Base-by-base conservation (phyloP, 371 early-diverging fungal species). In the Lichtheimia ornata region DNA sequence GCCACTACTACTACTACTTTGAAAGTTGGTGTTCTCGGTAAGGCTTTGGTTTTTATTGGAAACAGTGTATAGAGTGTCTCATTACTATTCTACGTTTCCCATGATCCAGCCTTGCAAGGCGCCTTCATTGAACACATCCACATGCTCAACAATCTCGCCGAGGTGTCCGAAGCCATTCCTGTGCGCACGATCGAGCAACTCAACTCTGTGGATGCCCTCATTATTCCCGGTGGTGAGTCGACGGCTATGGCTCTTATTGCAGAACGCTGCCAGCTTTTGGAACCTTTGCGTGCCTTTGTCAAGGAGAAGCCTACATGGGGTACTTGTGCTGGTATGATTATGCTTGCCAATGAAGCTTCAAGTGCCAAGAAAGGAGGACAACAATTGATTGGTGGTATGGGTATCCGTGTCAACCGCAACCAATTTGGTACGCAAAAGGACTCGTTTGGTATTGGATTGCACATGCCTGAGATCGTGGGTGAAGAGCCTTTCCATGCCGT, bases 271-370 rank as follows among this genome's bases (percentile, higher is more conserved):
- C 88, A 88, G 7, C 76, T 94, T 64, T 68, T 93, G 66, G 91
- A 94, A 43, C 83, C 87, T 13, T 73, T 96, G 45, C 83, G 88
- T 51, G 76, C 76, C 24, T 95, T 88, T 82, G 92, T 85, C 53
- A 84, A 76, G 54, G 77, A 66, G 57, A 92, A 86, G 77, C 96
- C 87, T 55, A 88, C 93, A 17, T 97, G 96, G 95, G 98, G 98
- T 17, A 97, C 97, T 50, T 97, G 98, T 70, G 98, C 98, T 18
- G 98, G 98, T 40, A 82, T 97, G 89, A 97, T 97, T 59, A 82
- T 97, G 70, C 82, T 97, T 50, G 83, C 95, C 4, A 79, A 92
- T 57, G 83, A 83, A 59, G 94, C 91, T 7, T 82, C 79, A 13
- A 79, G 84, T 18, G 84, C 90, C 11, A 93, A 95, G 72, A 81